These are phyloP conservation scores for Thamnidium elegans DNA, from an alignment of 192 early-diverging fungal genomes.

Conservation along the genomic window DNA sequence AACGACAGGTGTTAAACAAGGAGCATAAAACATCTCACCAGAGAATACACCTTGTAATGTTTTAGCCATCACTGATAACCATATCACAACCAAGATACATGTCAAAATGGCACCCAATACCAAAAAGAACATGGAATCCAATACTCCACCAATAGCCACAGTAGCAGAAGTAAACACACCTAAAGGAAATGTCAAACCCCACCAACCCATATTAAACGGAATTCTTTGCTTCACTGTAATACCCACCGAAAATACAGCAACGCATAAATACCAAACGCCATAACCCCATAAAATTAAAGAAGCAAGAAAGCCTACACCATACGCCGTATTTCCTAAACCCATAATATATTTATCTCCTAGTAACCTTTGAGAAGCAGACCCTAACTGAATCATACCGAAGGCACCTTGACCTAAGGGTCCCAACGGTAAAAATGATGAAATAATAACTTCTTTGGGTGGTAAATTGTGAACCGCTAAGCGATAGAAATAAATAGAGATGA, in stretches of 20 bases:
- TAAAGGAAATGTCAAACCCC: conserved; percentile 55
- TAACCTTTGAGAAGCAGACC: conserved; percentile 25
- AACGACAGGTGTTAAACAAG: conserved; percentile 9
- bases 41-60: conserved; percentile 8
- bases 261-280: conserved; percentile 9
- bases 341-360: conserved; percentile 8
- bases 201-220: conserved; percentile 56
- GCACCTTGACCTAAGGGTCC: conserved; percentile 43
- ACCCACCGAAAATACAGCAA: conserved; percentile 39
- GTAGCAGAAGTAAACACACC: conserved; percentile 37
- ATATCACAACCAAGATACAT: conserved; percentile 13
- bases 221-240: conserved; percentile 26
- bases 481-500: conserved; percentile 45
- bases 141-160: neutral
- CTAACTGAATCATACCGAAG: conserved; percentile 48
- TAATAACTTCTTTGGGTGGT: conserved; percentile 50
- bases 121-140: conserved; percentile 7
- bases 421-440: conserved; percentile 46
- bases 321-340: neutral
- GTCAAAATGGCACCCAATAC: conserved; percentile 12
- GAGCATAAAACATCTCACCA: conserved; percentile 21
- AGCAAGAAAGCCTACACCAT: neutral
- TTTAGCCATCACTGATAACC: conserved; percentile 3
- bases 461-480: conserved; percentile 40
- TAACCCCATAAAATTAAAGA: conserved; percentile 13